Percentiles rank a stretch among this genome's conserved stretches.
Evolutionary conservation across 129 eudicot genomes (phyloP).

Genomic region (Pittosporum tobira): DNA sequence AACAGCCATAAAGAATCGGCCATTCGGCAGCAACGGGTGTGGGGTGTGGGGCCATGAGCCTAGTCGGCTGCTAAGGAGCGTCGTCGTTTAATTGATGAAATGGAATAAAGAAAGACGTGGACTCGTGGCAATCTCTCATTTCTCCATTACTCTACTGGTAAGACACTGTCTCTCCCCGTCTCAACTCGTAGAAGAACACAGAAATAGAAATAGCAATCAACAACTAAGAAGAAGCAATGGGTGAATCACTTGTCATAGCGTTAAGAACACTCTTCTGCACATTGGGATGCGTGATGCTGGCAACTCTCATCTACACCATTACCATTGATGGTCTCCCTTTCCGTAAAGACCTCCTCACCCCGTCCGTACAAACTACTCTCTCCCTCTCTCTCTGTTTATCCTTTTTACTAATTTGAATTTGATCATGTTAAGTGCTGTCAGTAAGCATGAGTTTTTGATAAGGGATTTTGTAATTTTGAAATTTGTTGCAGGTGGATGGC

Average conservation of each 20-base stretch:
- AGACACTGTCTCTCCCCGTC: not conserved
- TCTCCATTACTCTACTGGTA: not conserved
- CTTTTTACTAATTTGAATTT: not conserved
- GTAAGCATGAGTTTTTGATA: not conserved
- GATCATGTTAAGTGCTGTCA: not conserved
- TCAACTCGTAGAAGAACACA: not conserved
- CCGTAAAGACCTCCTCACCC: slow-evolving; percentile 71
- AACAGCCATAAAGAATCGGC: no score
- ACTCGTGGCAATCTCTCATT: not conserved
- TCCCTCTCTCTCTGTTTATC: not conserved
- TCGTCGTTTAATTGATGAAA: no score
- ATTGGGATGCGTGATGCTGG: slow-evolving; percentile 46
- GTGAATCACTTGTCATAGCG: slow-evolving; percentile 7
- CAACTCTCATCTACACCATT: slow-evolving; percentile 60
- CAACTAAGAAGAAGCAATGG: not conserved
- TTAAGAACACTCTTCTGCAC: slow-evolving; percentile 35
- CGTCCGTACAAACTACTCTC: slow-evolving; percentile 39
- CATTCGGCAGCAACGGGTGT: no score
- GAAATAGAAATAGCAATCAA: not conserved
- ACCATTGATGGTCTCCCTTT: slow-evolving; percentile 69
- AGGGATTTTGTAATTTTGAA: not conserved
- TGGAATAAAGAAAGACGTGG: not conserved
- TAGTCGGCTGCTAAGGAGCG: no score
- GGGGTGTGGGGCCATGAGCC: no score
- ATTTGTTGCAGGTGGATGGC: slow-evolving; percentile 78